Evolutionary conservation across 2,329 filamentous ascomycete species (phyloP).

Genomic region (Xylaria sp.): DNA sequence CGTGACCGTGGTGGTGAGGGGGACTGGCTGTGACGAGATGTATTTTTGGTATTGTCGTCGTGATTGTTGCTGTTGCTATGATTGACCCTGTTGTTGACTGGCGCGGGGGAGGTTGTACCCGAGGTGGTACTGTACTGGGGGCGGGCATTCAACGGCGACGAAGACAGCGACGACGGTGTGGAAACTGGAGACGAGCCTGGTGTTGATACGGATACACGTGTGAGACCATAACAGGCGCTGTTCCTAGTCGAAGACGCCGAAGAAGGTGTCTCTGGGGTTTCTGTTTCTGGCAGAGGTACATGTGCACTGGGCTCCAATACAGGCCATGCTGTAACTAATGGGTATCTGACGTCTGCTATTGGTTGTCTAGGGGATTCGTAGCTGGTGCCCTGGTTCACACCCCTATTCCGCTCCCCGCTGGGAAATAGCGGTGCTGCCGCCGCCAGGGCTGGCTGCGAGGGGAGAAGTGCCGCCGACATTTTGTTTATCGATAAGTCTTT

Average conservation of each 20-base stretch:
- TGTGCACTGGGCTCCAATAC: slow-evolving; percentile 43
- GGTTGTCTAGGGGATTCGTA: slow-evolving; percentile 46
- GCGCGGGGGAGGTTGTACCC: slow-evolving; percentile 26
- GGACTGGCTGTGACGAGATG: slow-evolving; percentile 29
- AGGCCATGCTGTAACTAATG: slow-evolving; percentile 45
- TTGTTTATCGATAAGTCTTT: slow-evolving; percentile 35
- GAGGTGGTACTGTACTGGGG: slow-evolving; percentile 1
- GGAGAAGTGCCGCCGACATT: slow-evolving; percentile 27
- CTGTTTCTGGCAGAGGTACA: slow-evolving; percentile 36
- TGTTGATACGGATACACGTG: slow-evolving; percentile 41
- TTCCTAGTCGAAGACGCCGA: slow-evolving; percentile 27
- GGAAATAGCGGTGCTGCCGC: slow-evolving; percentile 9
- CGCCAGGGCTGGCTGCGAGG: slow-evolving; percentile 25
- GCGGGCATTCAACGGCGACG: slow-evolving; percentile 20
- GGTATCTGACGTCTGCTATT: slow-evolving; percentile 44
- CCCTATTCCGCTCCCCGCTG: slow-evolving; percentile 46
- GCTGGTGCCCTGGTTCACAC: slow-evolving; percentile 31
- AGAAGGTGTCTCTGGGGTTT: slow-evolving; percentile 30
- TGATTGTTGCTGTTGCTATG: slow-evolving; percentile 6
- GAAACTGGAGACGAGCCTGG: slow-evolving; percentile 33
- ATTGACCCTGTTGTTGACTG: slow-evolving; percentile 5
- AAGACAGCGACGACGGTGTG: slow-evolving; percentile 27
- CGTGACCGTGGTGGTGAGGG: slow-evolving; percentile 42
- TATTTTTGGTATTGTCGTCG: slow-evolving; percentile 13
- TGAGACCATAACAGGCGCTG: slow-evolving; percentile 40